Percentiles rank a stretch among this genome's conserved stretches.
phyloP scores from a whole-genome alignment of 345 rosid species.

The Iberis pinnata region DNA sequence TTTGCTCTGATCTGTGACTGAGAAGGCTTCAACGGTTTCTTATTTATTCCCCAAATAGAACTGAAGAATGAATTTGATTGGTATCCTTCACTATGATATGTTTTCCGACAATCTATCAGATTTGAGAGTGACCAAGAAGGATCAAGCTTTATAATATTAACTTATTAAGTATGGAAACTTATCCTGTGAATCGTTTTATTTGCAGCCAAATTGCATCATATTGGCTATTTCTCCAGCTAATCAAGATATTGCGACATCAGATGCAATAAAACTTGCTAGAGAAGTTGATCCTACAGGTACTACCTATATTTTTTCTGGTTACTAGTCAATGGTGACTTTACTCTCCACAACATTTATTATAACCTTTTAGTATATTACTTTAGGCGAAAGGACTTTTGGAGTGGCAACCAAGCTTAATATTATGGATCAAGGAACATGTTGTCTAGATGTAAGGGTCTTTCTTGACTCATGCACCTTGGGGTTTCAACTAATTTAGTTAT shows the following conservation, averaged over 20 bases:
- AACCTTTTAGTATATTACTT: conserved; percentile 2
- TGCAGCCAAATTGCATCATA: conserved; percentile 95
- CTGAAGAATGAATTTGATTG: conserved; percentile 4
- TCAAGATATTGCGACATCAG: conserved; percentile 99
- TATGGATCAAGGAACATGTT: conserved; percentile 99
- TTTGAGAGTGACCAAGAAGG: conserved; percentile 5
- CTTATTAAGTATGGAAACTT: conserved; percentile 17
- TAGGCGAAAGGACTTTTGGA: conserved; percentile 98
- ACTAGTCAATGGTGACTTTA: conserved; percentile 4
- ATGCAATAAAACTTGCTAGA: conserved; percentile 97
- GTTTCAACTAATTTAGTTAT: background rate
- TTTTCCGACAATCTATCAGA: background rate
- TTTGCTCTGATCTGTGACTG: conserved; percentile 10
- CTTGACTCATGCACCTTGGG: background rate
- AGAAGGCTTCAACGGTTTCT: background rate
- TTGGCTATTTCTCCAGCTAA: conserved; percentile 98
- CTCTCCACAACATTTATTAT: conserved; percentile 8
- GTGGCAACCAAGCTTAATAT: conserved; percentile 96
- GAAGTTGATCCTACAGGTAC: conserved; percentile 99
- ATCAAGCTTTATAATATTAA: conserved; percentile 4
- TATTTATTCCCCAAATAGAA: conserved; percentile 1
- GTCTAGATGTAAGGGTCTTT: conserved; percentile 57
- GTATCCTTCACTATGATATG: background rate
- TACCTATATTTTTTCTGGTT: conserved; percentile 5
- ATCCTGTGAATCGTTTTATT: conserved; percentile 20